phyloP scores from a whole-genome alignment of 306 rosid species.

The Prunus mira region DNA sequence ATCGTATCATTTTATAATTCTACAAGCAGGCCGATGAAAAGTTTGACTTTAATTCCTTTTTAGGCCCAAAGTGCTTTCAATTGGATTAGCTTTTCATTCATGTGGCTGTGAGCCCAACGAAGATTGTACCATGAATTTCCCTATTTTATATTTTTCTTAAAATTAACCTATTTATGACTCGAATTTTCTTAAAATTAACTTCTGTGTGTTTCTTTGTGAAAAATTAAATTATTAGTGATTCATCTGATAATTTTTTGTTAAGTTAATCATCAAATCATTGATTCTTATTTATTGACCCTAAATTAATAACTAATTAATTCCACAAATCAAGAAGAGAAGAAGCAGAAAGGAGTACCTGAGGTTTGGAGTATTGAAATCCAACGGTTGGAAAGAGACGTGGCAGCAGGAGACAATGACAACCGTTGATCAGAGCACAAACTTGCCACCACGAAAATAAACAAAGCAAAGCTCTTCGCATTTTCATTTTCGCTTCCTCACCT shows the following conservation, averaged over 20 bases:
- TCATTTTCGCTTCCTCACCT: slow-evolving; percentile 27
- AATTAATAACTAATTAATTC: background rate
- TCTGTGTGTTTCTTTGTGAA: too few relatives aligned
- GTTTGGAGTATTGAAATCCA: background rate
- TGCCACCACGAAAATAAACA: slow-evolving; percentile 18
- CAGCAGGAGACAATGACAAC: background rate
- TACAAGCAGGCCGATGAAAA: too few relatives aligned
- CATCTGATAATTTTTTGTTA: too few relatives aligned
- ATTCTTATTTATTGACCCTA: background rate
- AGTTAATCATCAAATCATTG: background rate
- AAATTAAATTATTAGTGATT: too few relatives aligned
- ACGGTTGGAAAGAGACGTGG: slow-evolving; percentile 20
- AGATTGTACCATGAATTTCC: too few relatives aligned
- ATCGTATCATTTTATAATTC: too few relatives aligned
- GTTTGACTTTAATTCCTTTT: background rate
- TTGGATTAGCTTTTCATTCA: background rate
- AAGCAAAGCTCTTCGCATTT: background rate
- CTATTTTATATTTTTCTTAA: too few relatives aligned
- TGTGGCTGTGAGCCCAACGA: background rate
- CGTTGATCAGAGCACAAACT: slow-evolving; percentile 16
- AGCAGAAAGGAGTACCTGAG: background rate
- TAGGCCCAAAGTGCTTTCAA: background rate
- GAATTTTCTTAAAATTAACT: too few relatives aligned
- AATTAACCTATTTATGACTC: too few relatives aligned
- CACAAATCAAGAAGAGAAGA: background rate